These are phyloP conservation scores for Lipomyces orientalis DNA, from an alignment of 805 yeast genomes.

Conservation along the genomic window DNA sequence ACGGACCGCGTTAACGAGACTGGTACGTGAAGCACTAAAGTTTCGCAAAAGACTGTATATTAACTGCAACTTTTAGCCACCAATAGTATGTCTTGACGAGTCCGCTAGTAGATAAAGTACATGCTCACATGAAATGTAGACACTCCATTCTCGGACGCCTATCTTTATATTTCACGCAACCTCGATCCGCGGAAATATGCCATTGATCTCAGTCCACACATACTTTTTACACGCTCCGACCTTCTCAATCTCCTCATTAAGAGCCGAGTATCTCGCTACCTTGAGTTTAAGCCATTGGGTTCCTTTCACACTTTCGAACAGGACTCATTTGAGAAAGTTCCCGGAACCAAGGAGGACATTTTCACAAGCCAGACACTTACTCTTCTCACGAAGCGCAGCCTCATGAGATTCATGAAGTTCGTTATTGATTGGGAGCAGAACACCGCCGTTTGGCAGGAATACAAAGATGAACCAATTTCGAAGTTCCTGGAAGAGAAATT, in stretches of 20 bases:
- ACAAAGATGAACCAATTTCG: constrained; percentile 61
- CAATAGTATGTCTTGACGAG: constrained; percentile 28
- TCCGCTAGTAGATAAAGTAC: not conserved
- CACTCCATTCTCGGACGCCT: constrained; percentile 64
- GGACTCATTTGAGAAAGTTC: constrained; percentile 84
- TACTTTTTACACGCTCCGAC: constrained; percentile 90
- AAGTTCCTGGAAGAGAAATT: constrained; percentile 68
- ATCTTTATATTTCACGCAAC: constrained; percentile 75
- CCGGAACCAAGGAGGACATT: constrained; percentile 88
- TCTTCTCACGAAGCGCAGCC: constrained; percentile 74
- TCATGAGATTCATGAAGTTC: constrained; percentile 92
- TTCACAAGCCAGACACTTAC: constrained; percentile 85
- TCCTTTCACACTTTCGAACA: constrained; percentile 94
- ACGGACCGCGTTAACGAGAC: constrained; percentile 64
- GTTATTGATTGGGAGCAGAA: constrained; percentile 72
- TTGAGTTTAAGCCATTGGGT: constrained; percentile 88
- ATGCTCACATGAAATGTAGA: constrained; percentile 1
- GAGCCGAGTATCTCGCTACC: constrained; percentile 85
- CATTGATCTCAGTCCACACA: constrained; percentile 83
- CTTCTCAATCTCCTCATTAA: constrained; percentile 76
- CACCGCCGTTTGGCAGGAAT: constrained; percentile 61
- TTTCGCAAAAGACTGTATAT: constrained; percentile 21
- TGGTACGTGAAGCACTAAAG: constrained; percentile 12
- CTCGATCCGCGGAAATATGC: constrained; percentile 78
- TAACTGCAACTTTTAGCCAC: constrained; percentile 25